Evolutionary conservation across 768 basidiomycete genomes (phyloP).

Genomic region (Cystobasidium onofrii): DNA sequence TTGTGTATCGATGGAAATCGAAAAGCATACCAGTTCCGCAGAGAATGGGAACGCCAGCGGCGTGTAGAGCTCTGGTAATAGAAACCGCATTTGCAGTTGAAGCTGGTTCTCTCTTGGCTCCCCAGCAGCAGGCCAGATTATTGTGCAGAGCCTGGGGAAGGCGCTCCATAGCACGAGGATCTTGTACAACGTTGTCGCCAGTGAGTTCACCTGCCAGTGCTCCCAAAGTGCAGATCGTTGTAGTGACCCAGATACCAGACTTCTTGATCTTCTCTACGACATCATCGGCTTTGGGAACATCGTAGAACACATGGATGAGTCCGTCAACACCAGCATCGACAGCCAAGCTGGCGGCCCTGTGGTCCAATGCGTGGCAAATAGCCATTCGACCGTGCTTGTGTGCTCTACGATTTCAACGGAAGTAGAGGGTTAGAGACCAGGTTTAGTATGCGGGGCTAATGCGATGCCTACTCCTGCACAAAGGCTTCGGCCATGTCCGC

Average conservation of each 20-base stretch:
- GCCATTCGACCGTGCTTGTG: not conserved
- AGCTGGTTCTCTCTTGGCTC: not conserved
- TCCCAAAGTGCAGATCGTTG: not conserved
- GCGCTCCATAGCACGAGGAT: not conserved
- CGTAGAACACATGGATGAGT: not conserved
- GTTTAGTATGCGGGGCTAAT: too few species aligned
- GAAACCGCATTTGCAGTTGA: slow-evolving; percentile 4
- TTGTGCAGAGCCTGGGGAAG: not conserved
- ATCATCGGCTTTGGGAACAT: not conserved
- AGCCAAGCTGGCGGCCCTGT: not conserved
- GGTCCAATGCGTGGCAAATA: slow-evolving; percentile 2
- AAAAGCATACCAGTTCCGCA: slow-evolving; percentile 8
- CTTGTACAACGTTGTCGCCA: not conserved
- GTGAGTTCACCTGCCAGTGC: slow-evolving; percentile 14
- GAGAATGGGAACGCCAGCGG: slow-evolving; percentile 5
- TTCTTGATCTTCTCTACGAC: not conserved
- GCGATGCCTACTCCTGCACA: not conserved
- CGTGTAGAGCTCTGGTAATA: not conserved
- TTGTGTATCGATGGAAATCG: too few species aligned
- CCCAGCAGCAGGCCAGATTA: slow-evolving; percentile 7
- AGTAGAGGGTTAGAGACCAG: too few species aligned
- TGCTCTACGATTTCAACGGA: not conserved
- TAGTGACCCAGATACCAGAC: not conserved
- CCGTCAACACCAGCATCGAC: slow-evolving; percentile 5
- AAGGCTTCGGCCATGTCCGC: not conserved